These are phyloP conservation scores for Sporothrix sp. DNA, from an alignment of 2,329 filamentous ascomycete species.

Conservation along the genomic window DNA sequence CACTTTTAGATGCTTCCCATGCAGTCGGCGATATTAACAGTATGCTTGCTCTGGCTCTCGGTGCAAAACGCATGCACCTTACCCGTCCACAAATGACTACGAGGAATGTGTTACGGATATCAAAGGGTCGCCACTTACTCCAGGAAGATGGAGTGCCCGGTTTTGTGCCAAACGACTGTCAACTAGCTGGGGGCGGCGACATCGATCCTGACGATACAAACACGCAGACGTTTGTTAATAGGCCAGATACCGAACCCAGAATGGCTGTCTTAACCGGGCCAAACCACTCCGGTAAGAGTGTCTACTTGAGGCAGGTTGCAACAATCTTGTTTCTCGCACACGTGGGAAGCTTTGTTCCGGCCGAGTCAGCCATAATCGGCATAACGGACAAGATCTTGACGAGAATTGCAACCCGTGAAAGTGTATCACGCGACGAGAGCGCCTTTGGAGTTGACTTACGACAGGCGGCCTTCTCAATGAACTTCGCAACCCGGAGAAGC, in stretches of 20 bases:
- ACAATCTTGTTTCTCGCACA: constrained; percentile 89
- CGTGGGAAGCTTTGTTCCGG: constrained; percentile 85
- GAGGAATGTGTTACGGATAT: constrained; percentile 62
- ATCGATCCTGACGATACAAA: constrained; percentile 15
- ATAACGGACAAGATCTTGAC: constrained; percentile 90
- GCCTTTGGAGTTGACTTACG: constrained; percentile 71
- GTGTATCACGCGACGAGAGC: constrained; percentile 48
- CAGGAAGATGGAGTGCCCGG: constrained; percentile 74
- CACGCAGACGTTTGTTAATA: too few relatives aligned
- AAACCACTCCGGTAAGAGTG: constrained; percentile 93
- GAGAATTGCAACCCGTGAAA: constrained; percentile 65
- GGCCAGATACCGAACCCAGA: neutral
- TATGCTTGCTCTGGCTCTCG: constrained; percentile 67
- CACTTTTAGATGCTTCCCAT: constrained; percentile 62
- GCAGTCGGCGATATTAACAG: constrained; percentile 81
- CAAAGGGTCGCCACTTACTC: constrained; percentile 72
- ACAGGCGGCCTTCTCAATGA: constrained; percentile 70
- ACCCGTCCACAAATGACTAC: constrained; percentile 57
- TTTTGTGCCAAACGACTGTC: constrained; percentile 75
- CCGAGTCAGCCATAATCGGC: constrained; percentile 64
- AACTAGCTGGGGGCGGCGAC: constrained; percentile 51
- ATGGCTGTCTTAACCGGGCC: constrained; percentile 73
- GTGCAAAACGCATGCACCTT: constrained; percentile 66
- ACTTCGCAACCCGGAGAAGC: constrained; percentile 63
- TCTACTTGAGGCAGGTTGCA: constrained; percentile 89